A percentile compares a stretch with the other conserved stretches of the same genome.
These are phyloP conservation scores for Coelastrella sp. DNA, from an alignment of 139 green algal genomes.

Conservation along the genomic window DNA sequence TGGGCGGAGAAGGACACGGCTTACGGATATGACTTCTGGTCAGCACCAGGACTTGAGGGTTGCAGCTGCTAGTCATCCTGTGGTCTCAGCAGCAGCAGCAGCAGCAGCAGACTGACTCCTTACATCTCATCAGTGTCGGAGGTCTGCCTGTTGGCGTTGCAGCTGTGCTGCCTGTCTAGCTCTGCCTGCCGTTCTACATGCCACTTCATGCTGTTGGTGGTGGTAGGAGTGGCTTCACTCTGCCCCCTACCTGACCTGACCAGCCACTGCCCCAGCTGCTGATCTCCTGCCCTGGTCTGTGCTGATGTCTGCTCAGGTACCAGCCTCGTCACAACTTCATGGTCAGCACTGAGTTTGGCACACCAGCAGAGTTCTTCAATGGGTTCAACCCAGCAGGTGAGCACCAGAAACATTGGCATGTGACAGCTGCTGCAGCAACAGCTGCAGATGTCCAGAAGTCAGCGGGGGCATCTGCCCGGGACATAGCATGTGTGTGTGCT, in stretches of 20 bases:
- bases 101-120: too few relatives aligned
- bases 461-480: too few relatives aligned
- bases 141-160: too few relatives aligned
- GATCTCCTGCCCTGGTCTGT: background rate
- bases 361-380: constrained; percentile 77
- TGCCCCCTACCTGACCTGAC: too few relatives aligned
- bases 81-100: background rate
- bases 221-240: too few relatives aligned
- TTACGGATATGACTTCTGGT: constrained; percentile 89
- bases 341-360: constrained; percentile 79
- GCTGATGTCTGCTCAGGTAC: constrained; percentile 64
- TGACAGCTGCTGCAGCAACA: background rate
- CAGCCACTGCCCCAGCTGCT: background rate
- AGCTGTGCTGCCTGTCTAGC: too few relatives aligned
- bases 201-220: too few relatives aligned
- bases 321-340: constrained; percentile 89
- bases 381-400: constrained; percentile 78
- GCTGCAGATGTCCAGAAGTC: too few relatives aligned
- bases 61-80: background rate
- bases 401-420: background rate
- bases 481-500: too few relatives aligned
- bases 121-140: too few relatives aligned
- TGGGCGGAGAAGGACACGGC: constrained; percentile 66
- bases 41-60: background rate
- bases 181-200: too few relatives aligned